Conservation (phyloP, 805 yeast species). For the Nakazawaea laoshanensis region DNA sequence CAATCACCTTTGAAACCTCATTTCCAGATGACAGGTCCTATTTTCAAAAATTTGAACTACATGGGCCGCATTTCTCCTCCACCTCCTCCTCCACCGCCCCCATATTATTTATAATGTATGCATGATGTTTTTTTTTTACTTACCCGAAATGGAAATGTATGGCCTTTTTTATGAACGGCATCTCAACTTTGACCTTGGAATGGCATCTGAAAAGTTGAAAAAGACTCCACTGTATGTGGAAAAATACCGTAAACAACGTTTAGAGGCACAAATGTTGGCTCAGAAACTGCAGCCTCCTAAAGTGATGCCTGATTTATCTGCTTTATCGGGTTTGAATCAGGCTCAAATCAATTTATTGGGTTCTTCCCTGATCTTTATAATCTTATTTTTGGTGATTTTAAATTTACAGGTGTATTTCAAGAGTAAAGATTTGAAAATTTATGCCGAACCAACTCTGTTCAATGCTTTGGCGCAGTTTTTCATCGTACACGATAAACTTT, state of each 20-base stretch:
- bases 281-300: conserved; percentile 5
- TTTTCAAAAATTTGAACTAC: conserved; percentile 6
- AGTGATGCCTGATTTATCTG: not conserved
- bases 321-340: not conserved
- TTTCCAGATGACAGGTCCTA: conserved; percentile 1
- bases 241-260: conserved; percentile 1
- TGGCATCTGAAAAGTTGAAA: conserved; percentile 2
- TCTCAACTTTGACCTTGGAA: not conserved
- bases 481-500: conserved; percentile 5
- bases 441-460: not conserved
- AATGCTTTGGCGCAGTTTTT: not conserved
- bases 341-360: conserved; percentile 4
- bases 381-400: not conserved
- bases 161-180: not conserved
- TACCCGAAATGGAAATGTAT: not conserved
- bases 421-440: not conserved
- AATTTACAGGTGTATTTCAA: conserved; percentile 8
- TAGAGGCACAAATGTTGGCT: not conserved
- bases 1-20: conserved; percentile 9
- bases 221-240: conserved; percentile 6
- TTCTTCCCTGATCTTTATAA: not conserved
- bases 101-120: not conserved
- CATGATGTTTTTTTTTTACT: not conserved
- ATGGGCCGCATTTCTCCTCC: conserved; percentile 3
- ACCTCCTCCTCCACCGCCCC: conserved; percentile 6